Base-by-base conservation (phyloP, 2,329 filamentous ascomycete genomes). In the Diaporthe vexans region DNA sequence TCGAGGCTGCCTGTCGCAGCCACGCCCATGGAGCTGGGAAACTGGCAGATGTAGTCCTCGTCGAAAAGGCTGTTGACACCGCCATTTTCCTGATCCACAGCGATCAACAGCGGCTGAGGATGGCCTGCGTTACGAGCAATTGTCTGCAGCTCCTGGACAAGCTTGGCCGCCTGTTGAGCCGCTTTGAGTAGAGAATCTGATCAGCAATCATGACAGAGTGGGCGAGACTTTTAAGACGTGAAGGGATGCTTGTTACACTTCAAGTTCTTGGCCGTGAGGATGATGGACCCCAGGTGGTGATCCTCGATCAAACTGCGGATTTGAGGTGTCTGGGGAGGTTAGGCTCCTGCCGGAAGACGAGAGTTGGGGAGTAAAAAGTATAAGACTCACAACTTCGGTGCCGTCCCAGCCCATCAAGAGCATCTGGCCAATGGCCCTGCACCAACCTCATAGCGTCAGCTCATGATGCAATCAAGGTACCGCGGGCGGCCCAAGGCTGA, bases 11-110 rank as follows among this genome's bases (percentile, higher is more conserved):
- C 95, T 6, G 95, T 95, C 29, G 97, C 97, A n/a, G 96, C 95
- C 75, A 98, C 89, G 17, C 95, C 96, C 96, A 99, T 98, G 76
- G 96, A 94, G 80, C 95, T 98, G 11, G 97, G 97, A 78, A 98
- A 99, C 82, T 98, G 97, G 77, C 95, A 95, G 78, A 98, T 96
- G 81, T 95, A 97, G 80, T 97, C 94, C 79, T 98, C 95, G 82
- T 98, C 96, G 80, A 97, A 98, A 3, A 98, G 89, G 84, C 95
- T 98, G 85, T 98, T 98, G 82, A 98, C 96, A 4, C 96, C 95
- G 77, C 97, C 97, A 91, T 99, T 98, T 83, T 99, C 97, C 82
- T 99, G 97, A 81, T 98, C 97, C 51, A 98, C 87, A 52, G 94
- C 95, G 79, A 99, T 98, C 72, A 97, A 88, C 24, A 99, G 86